Evolutionary conservation across 495 filamentous ascomycete genomes (phyloP).

Genomic region (Talaromyces liani): DNA sequence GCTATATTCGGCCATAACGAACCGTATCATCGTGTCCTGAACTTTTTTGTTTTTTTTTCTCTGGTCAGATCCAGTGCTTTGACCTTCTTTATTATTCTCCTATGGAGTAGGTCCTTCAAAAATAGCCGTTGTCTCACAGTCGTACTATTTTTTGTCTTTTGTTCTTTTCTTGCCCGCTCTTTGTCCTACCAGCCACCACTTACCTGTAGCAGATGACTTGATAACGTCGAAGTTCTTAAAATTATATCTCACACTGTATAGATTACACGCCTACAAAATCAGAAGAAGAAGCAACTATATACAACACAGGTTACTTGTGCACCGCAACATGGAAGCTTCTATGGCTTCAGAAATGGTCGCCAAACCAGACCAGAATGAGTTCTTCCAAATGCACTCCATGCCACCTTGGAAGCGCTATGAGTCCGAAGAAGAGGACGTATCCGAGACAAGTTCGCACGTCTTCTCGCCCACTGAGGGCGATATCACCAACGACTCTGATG

Average conservation of each 20-base stretch:
- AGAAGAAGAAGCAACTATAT: neutral
- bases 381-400: slow-evolving; percentile 26
- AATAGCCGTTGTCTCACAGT: neutral
- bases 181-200: neutral
- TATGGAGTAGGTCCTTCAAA: neutral
- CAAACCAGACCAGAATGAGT: slow-evolving; percentile 3
- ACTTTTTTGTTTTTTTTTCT: neutral
- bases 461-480: slow-evolving; percentile 21
- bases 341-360: neutral
- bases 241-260: neutral
- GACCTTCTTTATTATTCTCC: neutral
- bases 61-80: neutral
- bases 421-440: slow-evolving; percentile 38
- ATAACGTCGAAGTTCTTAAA: neutral
- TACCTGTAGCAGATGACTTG: neutral
- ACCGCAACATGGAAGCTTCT: neutral
- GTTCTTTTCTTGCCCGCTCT: neutral
- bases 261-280: too few relatives aligned
- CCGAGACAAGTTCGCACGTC: slow-evolving; percentile 18
- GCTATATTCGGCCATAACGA: slow-evolving; percentile 3
- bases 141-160: neutral
- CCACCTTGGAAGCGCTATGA: slow-evolving; percentile 32
- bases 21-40: neutral
- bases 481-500: slow-evolving; percentile 10
- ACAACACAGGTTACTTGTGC: neutral